phyloP scores from a whole-genome alignment of 2,329 filamentous ascomycete genomes.

The Exophiala sp. region DNA sequence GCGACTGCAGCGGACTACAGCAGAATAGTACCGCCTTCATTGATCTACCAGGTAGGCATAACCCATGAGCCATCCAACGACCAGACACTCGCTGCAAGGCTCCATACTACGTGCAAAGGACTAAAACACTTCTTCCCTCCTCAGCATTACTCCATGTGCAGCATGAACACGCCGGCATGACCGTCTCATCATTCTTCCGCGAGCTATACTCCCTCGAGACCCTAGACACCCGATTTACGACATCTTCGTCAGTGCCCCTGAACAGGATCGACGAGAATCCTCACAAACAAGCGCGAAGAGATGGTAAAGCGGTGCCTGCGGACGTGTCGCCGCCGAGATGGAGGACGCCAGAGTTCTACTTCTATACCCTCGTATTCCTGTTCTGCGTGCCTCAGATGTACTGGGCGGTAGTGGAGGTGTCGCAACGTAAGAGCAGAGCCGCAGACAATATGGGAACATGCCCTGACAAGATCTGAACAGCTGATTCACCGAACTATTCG shows the following conservation, averaged over 20 bases:
- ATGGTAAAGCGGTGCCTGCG: constrained; percentile 35
- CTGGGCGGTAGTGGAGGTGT: constrained; percentile 80
- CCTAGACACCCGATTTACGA: constrained; percentile 67
- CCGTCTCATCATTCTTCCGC: constrained; percentile 37
- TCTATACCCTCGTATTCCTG: constrained; percentile 68
- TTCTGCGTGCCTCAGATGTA: constrained; percentile 77
- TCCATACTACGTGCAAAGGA: background rate
- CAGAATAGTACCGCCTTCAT: too few relatives aligned
- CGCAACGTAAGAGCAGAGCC: constrained; percentile 55
- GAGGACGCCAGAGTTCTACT: constrained; percentile 76
- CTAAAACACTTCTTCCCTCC: background rate
- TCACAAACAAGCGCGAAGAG: constrained; percentile 24
- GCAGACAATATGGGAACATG: background rate
- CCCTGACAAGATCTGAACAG: constrained; percentile 42
- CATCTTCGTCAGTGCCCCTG: constrained; percentile 63
- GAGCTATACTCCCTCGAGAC: constrained; percentile 60
- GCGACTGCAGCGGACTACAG: too few relatives aligned
- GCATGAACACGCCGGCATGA: constrained; percentile 13
- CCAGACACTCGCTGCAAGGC: background rate
- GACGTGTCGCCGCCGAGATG: constrained; percentile 63
- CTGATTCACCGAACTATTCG: constrained; percentile 71
- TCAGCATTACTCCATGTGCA: background rate
- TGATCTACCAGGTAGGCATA: too few relatives aligned
- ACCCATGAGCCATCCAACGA: too few relatives aligned
- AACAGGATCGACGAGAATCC: constrained; percentile 51